Conservation (phyloP, 2,329 filamentous ascomycete genomes). For the Pseudocercospora ulei region DNA sequence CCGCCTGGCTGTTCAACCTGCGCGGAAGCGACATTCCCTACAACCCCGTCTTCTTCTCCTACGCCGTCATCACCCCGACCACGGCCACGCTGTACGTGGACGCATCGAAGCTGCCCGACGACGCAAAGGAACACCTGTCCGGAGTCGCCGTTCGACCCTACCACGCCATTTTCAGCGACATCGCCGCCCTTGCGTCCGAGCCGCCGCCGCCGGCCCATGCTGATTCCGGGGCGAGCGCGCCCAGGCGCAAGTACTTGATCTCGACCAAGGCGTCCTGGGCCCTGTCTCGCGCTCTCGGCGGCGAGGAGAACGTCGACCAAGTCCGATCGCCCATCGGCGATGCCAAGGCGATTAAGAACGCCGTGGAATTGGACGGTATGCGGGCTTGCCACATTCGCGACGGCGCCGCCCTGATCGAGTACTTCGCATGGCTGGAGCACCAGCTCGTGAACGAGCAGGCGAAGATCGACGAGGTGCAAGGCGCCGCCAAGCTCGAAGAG, state of each 20-base stretch:
- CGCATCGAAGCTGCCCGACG: slow-evolving; percentile 60
- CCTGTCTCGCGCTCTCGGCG: slow-evolving; percentile 72
- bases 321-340: slow-evolving; percentile 77
- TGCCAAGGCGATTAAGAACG: slow-evolving; percentile 90
- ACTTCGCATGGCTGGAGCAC: slow-evolving; percentile 93
- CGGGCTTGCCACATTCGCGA: slow-evolving; percentile 86
- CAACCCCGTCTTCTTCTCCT: slow-evolving; percentile 97
- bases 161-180: slow-evolving; percentile 66
- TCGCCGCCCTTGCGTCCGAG: slow-evolving; percentile 52
- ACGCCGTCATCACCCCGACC: slow-evolving; percentile 71
- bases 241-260: slow-evolving; percentile 62
- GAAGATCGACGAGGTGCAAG: slow-evolving; percentile 74
- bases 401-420: slow-evolving; percentile 79
- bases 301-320: slow-evolving; percentile 76
- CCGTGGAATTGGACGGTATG: slow-evolving; percentile 84
- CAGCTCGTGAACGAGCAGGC: slow-evolving; percentile 62
- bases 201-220: slow-evolving; percentile 20
- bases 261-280: slow-evolving; percentile 92
- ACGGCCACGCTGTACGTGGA: slow-evolving; percentile 77
- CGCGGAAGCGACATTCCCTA: slow-evolving; percentile 91
- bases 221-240: slow-evolving; percentile 25
- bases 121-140: slow-evolving; percentile 60
- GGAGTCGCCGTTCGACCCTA: slow-evolving; percentile 73
- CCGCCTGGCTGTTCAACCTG: slow-evolving; percentile 97
- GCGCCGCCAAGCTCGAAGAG: slow-evolving; percentile 80